Conservation (phyloP, 1,284 basidiomycete species). For the Ustilago xerochloae region DNA sequence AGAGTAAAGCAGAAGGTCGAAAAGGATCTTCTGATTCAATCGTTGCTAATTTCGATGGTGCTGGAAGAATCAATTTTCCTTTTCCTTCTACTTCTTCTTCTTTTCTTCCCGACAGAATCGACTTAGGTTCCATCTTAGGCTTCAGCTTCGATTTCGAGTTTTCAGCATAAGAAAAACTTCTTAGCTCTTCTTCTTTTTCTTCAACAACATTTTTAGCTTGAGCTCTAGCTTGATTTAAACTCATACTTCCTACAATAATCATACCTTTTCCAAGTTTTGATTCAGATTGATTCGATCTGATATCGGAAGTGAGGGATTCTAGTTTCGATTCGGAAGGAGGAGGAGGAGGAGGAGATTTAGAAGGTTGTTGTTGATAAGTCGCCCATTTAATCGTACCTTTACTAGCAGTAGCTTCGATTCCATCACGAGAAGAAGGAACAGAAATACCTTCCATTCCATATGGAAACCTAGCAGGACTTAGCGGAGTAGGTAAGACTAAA, state of each 20-base stretch:
- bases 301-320: background rate
- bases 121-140: background rate
- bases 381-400: background rate
- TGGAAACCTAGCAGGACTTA: conserved; percentile 44
- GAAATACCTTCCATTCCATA: conserved; percentile 37
- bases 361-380: background rate
- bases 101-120: conserved; percentile 1
- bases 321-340: background rate
- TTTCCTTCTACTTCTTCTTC: background rate
- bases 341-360: no score
- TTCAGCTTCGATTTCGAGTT: background rate
- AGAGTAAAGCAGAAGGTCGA: background rate
- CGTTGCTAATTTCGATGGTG: conserved; percentile 12
- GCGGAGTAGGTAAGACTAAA: conserved; percentile 35
- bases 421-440: background rate
- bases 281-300: conserved; percentile 1
- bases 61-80: conserved; percentile 16
- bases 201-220: conserved; percentile 8
- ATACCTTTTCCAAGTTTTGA: conserved; percentile 26
- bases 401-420: background rate
- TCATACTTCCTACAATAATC: conserved; percentile 29
- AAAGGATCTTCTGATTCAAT: conserved; percentile 20
- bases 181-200: background rate
- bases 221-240: conserved; percentile 19
- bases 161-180: no score